Evolutionary conservation across 768 basidiomycete species (phyloP), one percentile per base, ranked within the genome.

Genomic region (Phanerochaete sordida): DNA sequence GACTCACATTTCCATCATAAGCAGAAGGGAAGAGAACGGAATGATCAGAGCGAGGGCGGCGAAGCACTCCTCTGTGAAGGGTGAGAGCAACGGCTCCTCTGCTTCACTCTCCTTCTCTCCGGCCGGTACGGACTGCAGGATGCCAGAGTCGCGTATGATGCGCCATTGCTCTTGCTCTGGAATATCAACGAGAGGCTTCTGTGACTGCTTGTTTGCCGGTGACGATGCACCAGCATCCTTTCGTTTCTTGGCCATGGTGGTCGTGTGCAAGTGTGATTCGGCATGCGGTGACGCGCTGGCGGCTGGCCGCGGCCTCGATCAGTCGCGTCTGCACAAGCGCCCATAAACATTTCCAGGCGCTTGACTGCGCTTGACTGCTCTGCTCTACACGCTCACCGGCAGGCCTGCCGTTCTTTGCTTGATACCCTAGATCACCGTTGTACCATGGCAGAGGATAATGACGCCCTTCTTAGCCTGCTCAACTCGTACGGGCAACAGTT

Each of bases 1-100:
- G 11, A 75, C 90, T 66, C 69, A 94, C 92, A 93, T 89, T 68
- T 92, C 87, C 90, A 94, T 91, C 76, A 92, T 75, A 16, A 93
- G 67, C 39, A 93, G 77, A 52, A 93, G 74, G 68, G 86, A 93
- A 2, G 84, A 84, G 66, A 89, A 84, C 0, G 92, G 92, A 33
- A 89, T 85, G 57, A 92, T 81, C 56, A 88, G 74, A 21, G 88
- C 71, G 19, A 81, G 64, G 11, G 88, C 76, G 63, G 85, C 81
- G 71, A 92, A 85, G 39, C 92, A 77, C 74, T 93, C 91, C 61
- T 89, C 87, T 7, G 77, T 77, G 3, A 88, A 73, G 21, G 81
- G 72, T 6, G 63, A 64, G 9, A 9, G 74, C 60, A 27, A 73
- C 65, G 27, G 27, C 53, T 54, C 37, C 16, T 28, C 28, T 13